phyloP scores from a whole-genome alignment of 345 rosid genomes.

The Brassica juncea region DNA sequence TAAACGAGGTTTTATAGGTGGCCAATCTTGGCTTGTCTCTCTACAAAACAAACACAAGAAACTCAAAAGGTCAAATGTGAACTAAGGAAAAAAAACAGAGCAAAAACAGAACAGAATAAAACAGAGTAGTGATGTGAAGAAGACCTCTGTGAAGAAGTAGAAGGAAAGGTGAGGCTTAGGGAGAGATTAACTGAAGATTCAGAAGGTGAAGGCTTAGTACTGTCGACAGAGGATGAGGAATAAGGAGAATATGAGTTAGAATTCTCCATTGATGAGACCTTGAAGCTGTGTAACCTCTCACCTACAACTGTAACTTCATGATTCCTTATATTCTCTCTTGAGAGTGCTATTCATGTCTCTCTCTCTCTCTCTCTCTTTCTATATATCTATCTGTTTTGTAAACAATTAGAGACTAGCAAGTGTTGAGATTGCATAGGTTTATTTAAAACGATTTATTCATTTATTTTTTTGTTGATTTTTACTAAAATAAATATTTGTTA shows the following conservation, averaged over 20 bases:
- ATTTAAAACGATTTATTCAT: conserved; percentile 5
- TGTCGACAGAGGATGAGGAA: conserved; percentile 36
- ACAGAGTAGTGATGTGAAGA: conserved; percentile 24
- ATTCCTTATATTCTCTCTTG: conserved; percentile 18
- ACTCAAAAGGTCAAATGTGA: not conserved
- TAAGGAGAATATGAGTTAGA: conserved; percentile 35
- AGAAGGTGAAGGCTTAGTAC: conserved; percentile 33
- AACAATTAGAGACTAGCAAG: conserved; percentile 32
- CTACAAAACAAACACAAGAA: conserved; percentile 6
- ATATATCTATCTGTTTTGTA: conserved; percentile 28
- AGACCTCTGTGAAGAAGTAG: conserved; percentile 40
- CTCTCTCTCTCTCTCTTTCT: not conserved
- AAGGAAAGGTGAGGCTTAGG: conserved; percentile 39
- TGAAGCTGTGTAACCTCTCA: conserved; percentile 15
- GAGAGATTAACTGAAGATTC: conserved; percentile 40
- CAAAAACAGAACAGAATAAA: not conserved
- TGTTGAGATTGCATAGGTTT: conserved; percentile 23
- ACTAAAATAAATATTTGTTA: conserved; percentile 1
- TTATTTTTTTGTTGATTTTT: not conserved
- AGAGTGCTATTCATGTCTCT: conserved; percentile 42
- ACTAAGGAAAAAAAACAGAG: not conserved
- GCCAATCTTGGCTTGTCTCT: conserved; percentile 37
- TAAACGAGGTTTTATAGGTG: conserved; percentile 32
- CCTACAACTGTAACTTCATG: conserved; percentile 26
- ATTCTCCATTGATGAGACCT: conserved; percentile 37